Evolutionary conservation across 2,329 filamentous ascomycete species (phyloP), one percentile per base, ranked within the genome.

Genomic region (Talaromyces verruculosus): DNA sequence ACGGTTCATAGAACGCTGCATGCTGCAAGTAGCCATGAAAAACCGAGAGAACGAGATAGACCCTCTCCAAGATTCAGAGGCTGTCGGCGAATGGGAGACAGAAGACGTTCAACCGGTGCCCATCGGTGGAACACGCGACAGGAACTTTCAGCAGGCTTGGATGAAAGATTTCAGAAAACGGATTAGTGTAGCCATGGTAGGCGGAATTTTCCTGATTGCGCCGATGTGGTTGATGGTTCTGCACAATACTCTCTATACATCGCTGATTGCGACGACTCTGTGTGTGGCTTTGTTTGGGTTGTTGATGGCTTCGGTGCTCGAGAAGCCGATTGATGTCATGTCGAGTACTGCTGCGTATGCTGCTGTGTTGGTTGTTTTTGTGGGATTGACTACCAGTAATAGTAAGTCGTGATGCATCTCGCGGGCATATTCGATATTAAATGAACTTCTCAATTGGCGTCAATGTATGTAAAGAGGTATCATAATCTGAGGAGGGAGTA

Each of bases 281-380:
- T 55, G 17, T 35, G 28, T 55, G 17, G 30, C 51, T 19, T 22
- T 55, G 17, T 55, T 55, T 22, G 51, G 30, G 30, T 22, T 55
- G 30, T 37, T 55, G 51, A 55, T 55, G 30, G 49, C 17, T 19
- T 53, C 49, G 17, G 49, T 53, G 3, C 30, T 35, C 28, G 51
- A 35, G 51, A 55, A 55, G 30, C 30, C 51, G 17, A 55, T 55
- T 55, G 30, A 55, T 55, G 51, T 55, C 51, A 55, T 55, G 51
- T 37, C 51, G 17, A 35, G 51, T 33, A 55, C 49, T 53, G 49
- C 49, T 53, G 49, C 49, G 49, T 55, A 55, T 33, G 49, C 28
- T 53, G 51, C 51, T 35, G 51, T 55, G 51, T 55, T 55, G 30
- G 30, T 55, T 35, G 51, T 35, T 35, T 55, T 55, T 19, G 30